A percentile compares a stretch with the other conserved stretches of the same genome.
These are phyloP conservation scores for Dendrobium officinale DNA, from an alignment of 106 monocot species.

Conservation along the genomic window DNA sequence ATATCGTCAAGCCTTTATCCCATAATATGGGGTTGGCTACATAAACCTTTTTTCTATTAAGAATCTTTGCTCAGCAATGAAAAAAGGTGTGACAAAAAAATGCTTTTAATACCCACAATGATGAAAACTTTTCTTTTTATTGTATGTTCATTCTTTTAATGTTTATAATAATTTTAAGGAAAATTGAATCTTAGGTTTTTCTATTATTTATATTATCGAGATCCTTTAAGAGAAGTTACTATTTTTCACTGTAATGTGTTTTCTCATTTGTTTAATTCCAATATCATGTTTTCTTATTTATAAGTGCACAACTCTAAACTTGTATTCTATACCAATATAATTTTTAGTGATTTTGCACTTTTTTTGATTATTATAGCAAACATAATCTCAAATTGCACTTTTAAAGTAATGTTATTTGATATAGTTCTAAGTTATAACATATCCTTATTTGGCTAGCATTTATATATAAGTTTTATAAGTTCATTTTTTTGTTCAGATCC, in stretches of 20 bases:
- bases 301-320: neutral
- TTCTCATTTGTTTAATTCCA: neutral
- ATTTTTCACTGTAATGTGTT: neutral
- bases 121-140: neutral
- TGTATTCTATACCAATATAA: neutral
- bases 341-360: neutral
- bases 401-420: no score
- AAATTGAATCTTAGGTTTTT: neutral
- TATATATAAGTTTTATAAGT: neutral
- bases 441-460: neutral
- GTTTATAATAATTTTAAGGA: neutral
- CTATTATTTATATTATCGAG: neutral
- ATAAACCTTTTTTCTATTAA: no score
- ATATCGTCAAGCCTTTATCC: no score
- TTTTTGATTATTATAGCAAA: neutral
- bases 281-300: neutral
- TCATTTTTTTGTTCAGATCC: neutral
- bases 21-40: no score
- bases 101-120: neutral
- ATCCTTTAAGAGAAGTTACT: neutral
- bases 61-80: no score
- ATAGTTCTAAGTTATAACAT: neutral
- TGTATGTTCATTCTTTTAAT: neutral
- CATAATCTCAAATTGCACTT: neutral
- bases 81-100: no score